Percentiles rank a stretch among this genome's conserved stretches.
phyloP scores from a whole-genome alignment of 2,329 filamentous ascomycete genomes.

The Fusarium vanettenii region DNA sequence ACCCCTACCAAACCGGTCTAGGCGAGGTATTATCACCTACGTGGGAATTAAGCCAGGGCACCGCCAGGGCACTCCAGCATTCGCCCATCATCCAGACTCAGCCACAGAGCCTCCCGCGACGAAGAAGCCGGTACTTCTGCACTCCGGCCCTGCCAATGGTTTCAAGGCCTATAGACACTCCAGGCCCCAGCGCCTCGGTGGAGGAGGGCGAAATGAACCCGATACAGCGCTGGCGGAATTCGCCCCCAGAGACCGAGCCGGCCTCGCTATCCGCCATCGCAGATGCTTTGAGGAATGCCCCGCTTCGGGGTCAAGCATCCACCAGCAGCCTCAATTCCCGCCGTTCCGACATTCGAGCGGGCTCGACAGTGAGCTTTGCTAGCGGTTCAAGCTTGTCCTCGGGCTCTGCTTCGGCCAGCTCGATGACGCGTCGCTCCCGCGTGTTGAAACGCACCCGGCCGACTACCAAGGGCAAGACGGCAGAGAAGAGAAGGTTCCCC shows the following conservation, averaged over 20 bases:
- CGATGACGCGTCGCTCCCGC: background rate
- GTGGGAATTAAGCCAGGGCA: background rate
- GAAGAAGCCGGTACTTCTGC: background rate
- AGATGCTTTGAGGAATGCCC: background rate
- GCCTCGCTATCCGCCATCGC: background rate
- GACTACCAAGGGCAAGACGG: background rate
- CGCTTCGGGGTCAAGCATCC: background rate
- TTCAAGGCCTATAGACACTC: background rate
- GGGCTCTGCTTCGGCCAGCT: background rate
- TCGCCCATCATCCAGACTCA: background rate
- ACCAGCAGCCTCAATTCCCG: background rate
- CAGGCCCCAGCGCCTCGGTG: background rate
- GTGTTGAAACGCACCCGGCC: background rate
- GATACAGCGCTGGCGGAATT: background rate
- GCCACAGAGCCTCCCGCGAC: background rate
- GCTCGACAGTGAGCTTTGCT: background rate
- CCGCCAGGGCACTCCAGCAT: background rate
- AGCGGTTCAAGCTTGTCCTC: background rate
- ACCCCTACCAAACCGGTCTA: background rate
- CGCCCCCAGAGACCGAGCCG: background rate
- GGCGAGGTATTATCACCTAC: background rate
- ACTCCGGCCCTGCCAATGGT: background rate
- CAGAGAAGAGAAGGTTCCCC: slow-evolving; percentile 10
- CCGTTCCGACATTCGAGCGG: background rate
- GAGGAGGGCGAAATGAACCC: background rate